Percentiles rank a stretch among this genome's conserved stretches.
These are phyloP conservation scores for Mimosa bimucronata DNA, from an alignment of 306 rosid species.

Conservation along the genomic window DNA sequence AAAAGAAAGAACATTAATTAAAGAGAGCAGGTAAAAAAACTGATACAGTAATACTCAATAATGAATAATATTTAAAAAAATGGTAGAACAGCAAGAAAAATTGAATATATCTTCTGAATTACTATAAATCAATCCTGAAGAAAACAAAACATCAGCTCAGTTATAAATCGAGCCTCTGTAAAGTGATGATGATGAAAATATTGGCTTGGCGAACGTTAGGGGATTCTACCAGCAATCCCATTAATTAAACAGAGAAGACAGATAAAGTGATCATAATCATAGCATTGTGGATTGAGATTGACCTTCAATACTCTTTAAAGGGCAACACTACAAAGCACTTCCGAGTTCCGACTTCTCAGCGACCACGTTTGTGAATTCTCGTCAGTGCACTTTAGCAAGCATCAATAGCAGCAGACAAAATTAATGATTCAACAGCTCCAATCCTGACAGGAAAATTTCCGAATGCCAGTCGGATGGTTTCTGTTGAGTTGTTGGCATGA, in stretches of 20 bases:
- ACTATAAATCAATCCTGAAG: not conserved
- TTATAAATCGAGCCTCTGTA: not conserved
- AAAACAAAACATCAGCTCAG: not conserved
- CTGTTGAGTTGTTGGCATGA: slow-evolving; percentile 17
- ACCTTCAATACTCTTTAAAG: slow-evolving; percentile 27
- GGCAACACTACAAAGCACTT: slow-evolving; percentile 14
- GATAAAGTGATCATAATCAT: slow-evolving; percentile 26
- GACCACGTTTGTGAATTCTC: slow-evolving; percentile 21
- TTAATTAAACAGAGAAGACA: slow-evolving; percentile 25
- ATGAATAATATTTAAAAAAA: not conserved
- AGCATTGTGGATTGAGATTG: slow-evolving; percentile 31
- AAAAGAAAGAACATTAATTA: no score
- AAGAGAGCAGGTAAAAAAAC: no score
- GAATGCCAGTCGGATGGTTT: slow-evolving; percentile 13
- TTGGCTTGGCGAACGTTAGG: not conserved
- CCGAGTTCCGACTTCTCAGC: slow-evolving; percentile 14
- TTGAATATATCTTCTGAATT: not conserved
- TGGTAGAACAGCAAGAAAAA: not conserved
- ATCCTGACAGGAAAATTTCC: slow-evolving; percentile 25
- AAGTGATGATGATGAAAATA: not conserved
- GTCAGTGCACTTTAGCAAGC: slow-evolving; percentile 38
- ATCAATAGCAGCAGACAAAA: slow-evolving; percentile 29
- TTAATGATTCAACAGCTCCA: slow-evolving; percentile 24
- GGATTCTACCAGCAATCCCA: not conserved
- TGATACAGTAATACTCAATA: no score